Evolutionary conservation across 177 flowering plant species (phyloP), one percentile per base, ranked within the genome.

Genomic region (Tripterygium wilfordii): DNA sequence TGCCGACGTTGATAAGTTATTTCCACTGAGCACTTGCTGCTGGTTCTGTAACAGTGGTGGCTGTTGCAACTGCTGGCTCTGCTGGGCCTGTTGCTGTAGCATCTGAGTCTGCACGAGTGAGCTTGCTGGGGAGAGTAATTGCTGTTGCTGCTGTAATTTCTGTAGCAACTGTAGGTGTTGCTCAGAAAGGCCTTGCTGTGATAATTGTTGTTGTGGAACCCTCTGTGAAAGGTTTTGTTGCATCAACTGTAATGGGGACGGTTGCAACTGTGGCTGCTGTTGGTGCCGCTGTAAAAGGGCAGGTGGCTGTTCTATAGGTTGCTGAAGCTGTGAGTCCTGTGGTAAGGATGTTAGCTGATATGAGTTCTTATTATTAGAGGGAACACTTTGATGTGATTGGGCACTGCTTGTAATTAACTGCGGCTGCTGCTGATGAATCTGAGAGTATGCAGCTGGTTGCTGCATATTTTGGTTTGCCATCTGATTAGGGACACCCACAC

Each of bases 401-500:
- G 42, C 38, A 48, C 61, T 77, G 50, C 66, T 53, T 29, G 68
- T 45, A 12, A 67, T 62, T 36, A 75, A 33, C 25, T 74, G 45
- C 45, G 23, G 87, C 54, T 76, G 88, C 45, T 82, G 92, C 66
- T 75, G 94, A n/a, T n/a, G n/a, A 66, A 76, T 76, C 53, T 76
- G 83, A 49, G 82, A 58, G 53, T 51, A 76, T 12, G 53, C 21
- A 3, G 54, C 28, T 36, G 66, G 58, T 53, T 82, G 92, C 54
- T 70, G 86, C 42, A 65, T 53, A 54, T 42, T 65, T 36, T 75
- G 86, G 64, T 53, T 72, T 29, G 63, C 64, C 21, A 62, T 57
- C 50, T 75, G 79, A 48, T 69, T 65, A 35, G 82, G 51, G 22
- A 69, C 26, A 27, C 62, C 51, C n/a, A 61, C 61, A 40, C 74